Percentiles rank a stretch among this genome's conserved stretches.
Conservation (phyloP, 2,329 filamentous ascomycete species). For the Arthrinium phaeospermum region DNA sequence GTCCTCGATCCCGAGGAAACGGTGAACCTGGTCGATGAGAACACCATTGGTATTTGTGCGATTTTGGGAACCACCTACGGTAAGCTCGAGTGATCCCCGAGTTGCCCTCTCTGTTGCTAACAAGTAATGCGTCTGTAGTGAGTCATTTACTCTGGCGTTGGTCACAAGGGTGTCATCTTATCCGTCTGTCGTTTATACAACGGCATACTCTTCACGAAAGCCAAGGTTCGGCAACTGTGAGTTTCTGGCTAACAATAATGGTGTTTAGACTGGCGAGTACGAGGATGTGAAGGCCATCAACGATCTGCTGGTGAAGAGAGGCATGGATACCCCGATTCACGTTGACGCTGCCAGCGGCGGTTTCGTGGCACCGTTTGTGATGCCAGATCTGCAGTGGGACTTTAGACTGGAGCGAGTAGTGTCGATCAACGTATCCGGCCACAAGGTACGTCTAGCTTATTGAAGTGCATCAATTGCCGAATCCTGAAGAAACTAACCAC, state of each 20-base stretch:
- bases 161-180: not conserved
- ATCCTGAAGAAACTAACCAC: not conserved
- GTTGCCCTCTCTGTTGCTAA: not conserved
- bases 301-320: conserved; percentile 77
- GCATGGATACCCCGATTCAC: conserved; percentile 85
- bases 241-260: conserved; percentile 39
- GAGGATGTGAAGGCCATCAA: conserved; percentile 94
- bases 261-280: conserved; percentile 88
- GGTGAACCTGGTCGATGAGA: conserved; percentile 67
- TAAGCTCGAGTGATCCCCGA: not conserved
- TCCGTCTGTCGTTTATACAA: not conserved
- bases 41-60: conserved; percentile 87
- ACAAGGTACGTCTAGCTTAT: conserved; percentile 65
- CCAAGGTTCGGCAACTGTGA: not conserved
- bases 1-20: conserved; percentile 69
- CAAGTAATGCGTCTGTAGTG: not conserved
- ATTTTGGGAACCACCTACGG: conserved; percentile 88
- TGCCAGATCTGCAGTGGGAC: conserved; percentile 86
- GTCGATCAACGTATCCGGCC: conserved; percentile 92
- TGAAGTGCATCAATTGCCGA: not conserved
- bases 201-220: not conserved
- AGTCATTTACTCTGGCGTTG: not conserved
- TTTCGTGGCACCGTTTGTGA: conserved; percentile 91
- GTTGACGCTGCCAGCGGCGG: conserved; percentile 92
- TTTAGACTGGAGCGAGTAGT: conserved; percentile 89